Conservation (phyloP, 257 asterid species). For the Nyctanthes arbortristis region DNA sequence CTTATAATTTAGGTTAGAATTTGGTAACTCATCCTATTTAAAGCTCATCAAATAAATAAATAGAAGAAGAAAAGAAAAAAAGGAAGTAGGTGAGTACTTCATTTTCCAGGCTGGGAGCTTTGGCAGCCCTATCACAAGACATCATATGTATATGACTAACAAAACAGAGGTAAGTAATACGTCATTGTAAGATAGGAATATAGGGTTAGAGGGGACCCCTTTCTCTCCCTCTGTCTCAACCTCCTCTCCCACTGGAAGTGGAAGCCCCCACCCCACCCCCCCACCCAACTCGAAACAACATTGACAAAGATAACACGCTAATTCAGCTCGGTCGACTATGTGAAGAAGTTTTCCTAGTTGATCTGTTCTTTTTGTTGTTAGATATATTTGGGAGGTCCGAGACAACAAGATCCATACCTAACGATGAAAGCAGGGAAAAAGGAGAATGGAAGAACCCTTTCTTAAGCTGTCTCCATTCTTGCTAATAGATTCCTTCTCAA, state of each 20-base stretch:
- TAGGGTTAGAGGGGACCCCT: conserved; percentile 4
- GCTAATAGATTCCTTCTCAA: not conserved
- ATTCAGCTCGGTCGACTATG: not conserved
- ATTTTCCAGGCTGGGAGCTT: conserved; percentile 34
- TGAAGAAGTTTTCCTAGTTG: not conserved
- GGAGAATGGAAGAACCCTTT: not conserved
- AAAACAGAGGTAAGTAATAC: conserved; percentile 32
- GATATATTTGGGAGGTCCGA: no score
- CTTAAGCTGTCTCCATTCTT: not conserved
- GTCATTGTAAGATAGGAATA: conserved; percentile 26
- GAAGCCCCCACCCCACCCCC: not conserved
- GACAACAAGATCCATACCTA: not conserved
- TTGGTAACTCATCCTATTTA: conserved; percentile 22
- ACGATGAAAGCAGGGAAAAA: not conserved
- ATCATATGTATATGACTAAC: not conserved
- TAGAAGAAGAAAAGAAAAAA: no score
- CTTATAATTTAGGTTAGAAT: conserved; percentile 8
- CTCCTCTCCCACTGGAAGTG: not conserved
- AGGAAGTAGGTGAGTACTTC: conserved; percentile 11
- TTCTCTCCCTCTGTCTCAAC: not conserved
- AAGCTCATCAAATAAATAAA: no score
- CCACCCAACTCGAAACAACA: not conserved
- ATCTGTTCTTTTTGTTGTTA: not conserved
- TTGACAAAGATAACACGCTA: not conserved
- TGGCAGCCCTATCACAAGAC: not conserved